Conservation (phyloP, 1,284 basidiomycete genomes). For the Fomitopsis schrenkii region DNA sequence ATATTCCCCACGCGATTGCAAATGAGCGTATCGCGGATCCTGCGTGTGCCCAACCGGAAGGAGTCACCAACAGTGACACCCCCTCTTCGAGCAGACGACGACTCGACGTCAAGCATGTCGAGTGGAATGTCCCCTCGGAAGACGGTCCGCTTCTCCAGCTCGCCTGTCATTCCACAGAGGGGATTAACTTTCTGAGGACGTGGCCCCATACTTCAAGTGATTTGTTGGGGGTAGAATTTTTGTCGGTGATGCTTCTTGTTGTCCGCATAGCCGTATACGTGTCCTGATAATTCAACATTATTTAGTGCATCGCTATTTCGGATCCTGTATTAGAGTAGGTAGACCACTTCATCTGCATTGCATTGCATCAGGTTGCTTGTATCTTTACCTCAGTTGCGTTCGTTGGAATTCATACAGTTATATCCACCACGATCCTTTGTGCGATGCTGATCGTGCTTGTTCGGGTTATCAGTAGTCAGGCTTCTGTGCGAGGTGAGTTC, state of each 20-base stretch:
- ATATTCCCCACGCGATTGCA: conserved; percentile 26
- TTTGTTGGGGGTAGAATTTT: not conserved
- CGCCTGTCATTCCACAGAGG: not conserved
- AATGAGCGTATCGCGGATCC: conserved; percentile 46
- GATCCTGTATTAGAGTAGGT: not conserved
- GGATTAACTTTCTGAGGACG: not conserved
- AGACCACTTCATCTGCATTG: not conserved
- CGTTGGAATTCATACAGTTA: not conserved
- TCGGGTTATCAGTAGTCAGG: not conserved
- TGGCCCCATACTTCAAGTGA: not conserved
- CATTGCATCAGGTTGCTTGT: not conserved
- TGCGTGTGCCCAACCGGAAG: conserved; percentile 26
- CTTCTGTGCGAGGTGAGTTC: not conserved
- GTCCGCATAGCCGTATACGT: not conserved
- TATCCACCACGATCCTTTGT: not conserved
- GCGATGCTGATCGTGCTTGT: not conserved
- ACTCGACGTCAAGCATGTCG: conserved; percentile 19
- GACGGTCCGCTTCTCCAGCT: conserved; percentile 48
- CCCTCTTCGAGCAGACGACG: conserved; percentile 18
- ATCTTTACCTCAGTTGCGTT: not conserved
- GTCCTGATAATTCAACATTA: not conserved
- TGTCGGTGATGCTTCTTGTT: not conserved
- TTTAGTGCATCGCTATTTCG: not conserved
- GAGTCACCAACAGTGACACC: conserved; percentile 13
- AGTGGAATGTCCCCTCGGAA: conserved; percentile 33